A percentile compares a stretch with the other conserved stretches of the same genome.
These are phyloP conservation scores for Astraeus odoratus DNA, from an alignment of 768 basidiomycete genomes.

Conservation along the genomic window DNA sequence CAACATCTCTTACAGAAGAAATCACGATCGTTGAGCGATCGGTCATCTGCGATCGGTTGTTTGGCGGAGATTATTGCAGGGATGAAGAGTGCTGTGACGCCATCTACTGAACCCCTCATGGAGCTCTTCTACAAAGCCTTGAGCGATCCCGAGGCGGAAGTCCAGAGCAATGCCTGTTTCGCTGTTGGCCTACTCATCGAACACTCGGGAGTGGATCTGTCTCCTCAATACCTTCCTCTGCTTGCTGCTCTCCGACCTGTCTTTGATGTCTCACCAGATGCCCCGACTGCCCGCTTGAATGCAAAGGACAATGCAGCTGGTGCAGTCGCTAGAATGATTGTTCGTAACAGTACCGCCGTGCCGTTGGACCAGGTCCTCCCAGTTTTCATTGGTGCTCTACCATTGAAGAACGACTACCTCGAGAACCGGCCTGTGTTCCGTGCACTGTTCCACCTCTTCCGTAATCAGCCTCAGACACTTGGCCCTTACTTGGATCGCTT, in stretches of 20 bases:
- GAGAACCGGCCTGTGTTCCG: conserved; percentile 90
- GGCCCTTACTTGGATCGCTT: conserved; percentile 73
- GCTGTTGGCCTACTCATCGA: conserved; percentile 89
- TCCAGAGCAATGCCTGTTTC: conserved; percentile 94
- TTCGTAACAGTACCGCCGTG: conserved; percentile 68
- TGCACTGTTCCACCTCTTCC: conserved; percentile 84
- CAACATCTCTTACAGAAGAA: conserved; percentile 49
- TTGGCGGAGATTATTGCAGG: conserved; percentile 94
- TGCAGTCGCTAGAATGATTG: conserved; percentile 81
- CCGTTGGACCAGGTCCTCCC: conserved; percentile 91
- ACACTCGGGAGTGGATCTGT: conserved; percentile 75
- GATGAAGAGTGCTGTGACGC: conserved; percentile 80
- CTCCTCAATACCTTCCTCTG: conserved; percentile 70
- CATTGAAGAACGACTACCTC: conserved; percentile 79
- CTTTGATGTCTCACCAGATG: conserved; percentile 59
- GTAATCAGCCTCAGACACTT: conserved; percentile 61
- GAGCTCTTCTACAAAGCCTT: conserved; percentile 83
- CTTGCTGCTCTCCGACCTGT: conserved; percentile 76
- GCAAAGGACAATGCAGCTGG: conserved; percentile 97
- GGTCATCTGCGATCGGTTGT: conserved; percentile 88
- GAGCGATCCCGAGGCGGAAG: conserved; percentile 81
- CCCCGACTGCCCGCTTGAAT: conserved; percentile 63
- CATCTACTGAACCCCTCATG: conserved; percentile 73
- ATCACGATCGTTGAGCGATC: conserved; percentile 82
- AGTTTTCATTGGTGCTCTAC: conserved; percentile 73